These are phyloP conservation scores for Beauveria sp. DNA, from an alignment of 2,329 filamentous ascomycete species.

Conservation along the genomic window DNA sequence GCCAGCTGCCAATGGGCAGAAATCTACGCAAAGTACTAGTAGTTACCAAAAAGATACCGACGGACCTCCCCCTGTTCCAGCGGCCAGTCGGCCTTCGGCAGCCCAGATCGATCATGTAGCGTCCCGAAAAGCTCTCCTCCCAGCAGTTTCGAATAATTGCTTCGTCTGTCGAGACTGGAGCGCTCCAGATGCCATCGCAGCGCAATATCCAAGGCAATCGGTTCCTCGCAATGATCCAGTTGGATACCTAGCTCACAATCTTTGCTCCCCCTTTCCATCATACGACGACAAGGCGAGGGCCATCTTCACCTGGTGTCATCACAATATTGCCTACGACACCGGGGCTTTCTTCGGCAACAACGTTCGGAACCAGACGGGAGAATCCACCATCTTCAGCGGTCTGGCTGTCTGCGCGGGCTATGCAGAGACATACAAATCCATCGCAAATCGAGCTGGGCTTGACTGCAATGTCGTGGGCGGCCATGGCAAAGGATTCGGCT, in stretches of 20 bases:
- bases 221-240: conserved; percentile 61
- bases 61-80: conserved; percentile 31
- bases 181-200: conserved; percentile 67
- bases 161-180: conserved; percentile 85
- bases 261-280: conserved; percentile 74
- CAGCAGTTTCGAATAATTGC: conserved; percentile 42
- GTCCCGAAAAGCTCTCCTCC: conserved; percentile 22
- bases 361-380: conserved; percentile 59
- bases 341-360: conserved; percentile 68
- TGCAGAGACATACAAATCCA: conserved; percentile 69
- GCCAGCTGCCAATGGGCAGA: background rate
- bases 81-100: conserved; percentile 43
- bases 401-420: conserved; percentile 90
- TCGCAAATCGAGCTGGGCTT: conserved; percentile 73
- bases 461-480: conserved; percentile 68
- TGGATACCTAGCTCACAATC: conserved; percentile 65
- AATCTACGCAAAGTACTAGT: background rate
- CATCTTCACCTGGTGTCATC: conserved; percentile 92
- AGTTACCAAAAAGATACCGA: conserved; percentile 10
- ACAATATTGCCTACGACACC: conserved; percentile 84
- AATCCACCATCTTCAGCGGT: conserved; percentile 67
- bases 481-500: conserved; percentile 81
- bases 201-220: conserved; percentile 64
- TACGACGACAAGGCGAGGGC: conserved; percentile 84
- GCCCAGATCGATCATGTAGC: conserved; percentile 42